Conservation (phyloP, 2,329 filamentous ascomycete genomes). For the Monilinia polystroma region DNA sequence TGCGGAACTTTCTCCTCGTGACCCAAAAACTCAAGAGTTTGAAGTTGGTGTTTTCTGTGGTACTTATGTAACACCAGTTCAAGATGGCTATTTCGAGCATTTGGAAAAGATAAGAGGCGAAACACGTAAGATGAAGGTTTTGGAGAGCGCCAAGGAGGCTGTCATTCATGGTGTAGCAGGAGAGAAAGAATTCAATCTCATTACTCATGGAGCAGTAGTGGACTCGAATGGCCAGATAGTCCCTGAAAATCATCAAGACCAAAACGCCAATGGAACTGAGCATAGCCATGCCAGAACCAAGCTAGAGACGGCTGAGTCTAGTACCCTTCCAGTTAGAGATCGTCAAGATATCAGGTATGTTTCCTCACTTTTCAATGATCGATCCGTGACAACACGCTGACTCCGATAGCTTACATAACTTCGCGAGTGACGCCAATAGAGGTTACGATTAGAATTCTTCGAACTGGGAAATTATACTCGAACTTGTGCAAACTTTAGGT, state of each 20-base stretch:
- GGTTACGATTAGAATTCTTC: slow-evolving; percentile 32
- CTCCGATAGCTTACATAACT: slow-evolving; percentile 24
- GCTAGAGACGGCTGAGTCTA: slow-evolving; percentile 35
- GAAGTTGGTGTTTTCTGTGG: slow-evolving; percentile 93
- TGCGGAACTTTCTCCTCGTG: slow-evolving; percentile 63
- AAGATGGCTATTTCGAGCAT: slow-evolving; percentile 78
- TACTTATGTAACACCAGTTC: slow-evolving; percentile 78
- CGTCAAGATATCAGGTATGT: slow-evolving; percentile 41
- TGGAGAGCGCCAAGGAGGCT: slow-evolving; percentile 63
- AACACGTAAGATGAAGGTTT: slow-evolving; percentile 64
- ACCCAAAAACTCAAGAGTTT: slow-evolving; percentile 60
- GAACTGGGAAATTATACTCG: not conserved
- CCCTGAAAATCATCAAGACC: slow-evolving; percentile 40
- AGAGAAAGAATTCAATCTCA: slow-evolving; percentile 59
- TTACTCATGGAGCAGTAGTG: slow-evolving; percentile 59
- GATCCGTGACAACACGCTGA: not conserved
- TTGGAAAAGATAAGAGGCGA: slow-evolving; percentile 70
- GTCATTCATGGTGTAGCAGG: slow-evolving; percentile 62
- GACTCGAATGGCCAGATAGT: slow-evolving; percentile 57
- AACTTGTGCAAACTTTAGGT: slow-evolving; percentile 1
- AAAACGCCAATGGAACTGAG: slow-evolving; percentile 27
- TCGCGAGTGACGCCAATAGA: slow-evolving; percentile 33
- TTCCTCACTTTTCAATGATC: not conserved
- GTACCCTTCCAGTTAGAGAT: slow-evolving; percentile 39
- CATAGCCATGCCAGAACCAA: slow-evolving; percentile 34